Base-by-base conservation (phyloP, 2,329 filamentous ascomycete genomes). In the Cladosporium sp. region DNA sequence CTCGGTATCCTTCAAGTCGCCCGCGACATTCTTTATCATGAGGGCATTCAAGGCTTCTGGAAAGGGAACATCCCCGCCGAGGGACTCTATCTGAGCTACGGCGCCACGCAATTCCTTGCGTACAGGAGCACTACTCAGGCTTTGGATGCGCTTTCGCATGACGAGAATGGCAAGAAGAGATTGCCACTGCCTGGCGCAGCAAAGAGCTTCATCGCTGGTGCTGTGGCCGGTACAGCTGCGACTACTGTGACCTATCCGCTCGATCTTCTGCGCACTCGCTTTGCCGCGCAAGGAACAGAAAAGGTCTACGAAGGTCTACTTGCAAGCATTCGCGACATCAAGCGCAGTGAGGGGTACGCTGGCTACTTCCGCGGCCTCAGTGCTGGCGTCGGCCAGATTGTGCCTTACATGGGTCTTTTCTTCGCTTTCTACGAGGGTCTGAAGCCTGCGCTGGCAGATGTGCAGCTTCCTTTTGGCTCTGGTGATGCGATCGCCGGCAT, bases 11-110 rank as follows among this genome's bases (percentile, higher is more conserved):
- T 52, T 18, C 43, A 53, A 15, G 54, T 64, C 20, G 61, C 58
- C 2, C 79, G 78, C 51, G 79, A 85, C 54, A 97, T 97, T 62
- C 68, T 92, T 45, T 75, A 73, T 22, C 77, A 90, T 62, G 93
- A 98, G 67, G 93, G 93, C 36, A 65, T 97, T 58, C 85, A 85
- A 3, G 81, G 83, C 25, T 79, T 98, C 57, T 98, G 93, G 93
- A 97, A 97, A 76, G 93, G 93, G 66, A 98, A 98, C 67, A 83
- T 98, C 52, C 91, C 93, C 33, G 93, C 93, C 45, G 93, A 97
- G 76, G 72, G 93, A 55, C 83, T 98, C 72, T 98, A 98, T 72
- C 78, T 98, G 57, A 85, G 83, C 68, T 98, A 97, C 72, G 85
- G 88, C 55, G 86, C 86, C 55, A 76, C 88, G 29, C 93, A 98